A percentile compares a stretch with the other conserved stretches of the same genome.
These are phyloP conservation scores for Scedosporium boydii DNA, from an alignment of 2,329 filamentous ascomycete genomes.

Conservation along the genomic window DNA sequence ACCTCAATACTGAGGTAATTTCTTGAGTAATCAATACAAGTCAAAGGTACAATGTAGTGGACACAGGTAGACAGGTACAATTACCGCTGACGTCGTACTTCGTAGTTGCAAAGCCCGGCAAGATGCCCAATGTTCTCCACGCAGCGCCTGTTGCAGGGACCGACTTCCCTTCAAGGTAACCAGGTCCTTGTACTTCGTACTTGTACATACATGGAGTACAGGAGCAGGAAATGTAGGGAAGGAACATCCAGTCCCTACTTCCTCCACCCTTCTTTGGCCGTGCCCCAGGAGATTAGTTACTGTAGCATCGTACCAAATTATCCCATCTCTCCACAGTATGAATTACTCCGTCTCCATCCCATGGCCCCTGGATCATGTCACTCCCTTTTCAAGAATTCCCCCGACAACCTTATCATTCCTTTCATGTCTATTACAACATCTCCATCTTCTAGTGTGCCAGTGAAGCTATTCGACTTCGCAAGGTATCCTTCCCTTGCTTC, in stretches of 20 bases:
- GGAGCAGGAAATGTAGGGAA: too few relatives aligned
- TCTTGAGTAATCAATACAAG: background rate
- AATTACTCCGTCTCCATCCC: background rate
- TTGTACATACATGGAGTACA: too few relatives aligned
- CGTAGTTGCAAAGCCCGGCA: background rate
- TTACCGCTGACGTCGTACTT: too few relatives aligned
- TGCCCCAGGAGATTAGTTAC: conserved; percentile 1
- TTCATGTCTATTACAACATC: background rate
- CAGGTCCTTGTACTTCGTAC: too few relatives aligned
- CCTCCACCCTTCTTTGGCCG: background rate
- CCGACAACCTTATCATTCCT: background rate
- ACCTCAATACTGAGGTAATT: too few relatives aligned
- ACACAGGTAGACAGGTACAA: too few relatives aligned
- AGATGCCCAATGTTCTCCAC: background rate
- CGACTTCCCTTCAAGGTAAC: too few relatives aligned
- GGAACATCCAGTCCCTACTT: too few relatives aligned
- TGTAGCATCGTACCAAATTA: background rate
- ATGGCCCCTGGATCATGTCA: background rate
- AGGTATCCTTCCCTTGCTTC: background rate
- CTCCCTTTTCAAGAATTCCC: background rate
- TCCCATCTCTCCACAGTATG: background rate
- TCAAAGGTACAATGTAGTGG: too few relatives aligned
- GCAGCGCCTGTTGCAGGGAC: too few relatives aligned
- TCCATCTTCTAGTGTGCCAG: background rate
- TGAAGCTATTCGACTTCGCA: background rate